Evolutionary conservation across 345 rosid genomes (phyloP).

Genomic region (Theobroma cacao): DNA sequence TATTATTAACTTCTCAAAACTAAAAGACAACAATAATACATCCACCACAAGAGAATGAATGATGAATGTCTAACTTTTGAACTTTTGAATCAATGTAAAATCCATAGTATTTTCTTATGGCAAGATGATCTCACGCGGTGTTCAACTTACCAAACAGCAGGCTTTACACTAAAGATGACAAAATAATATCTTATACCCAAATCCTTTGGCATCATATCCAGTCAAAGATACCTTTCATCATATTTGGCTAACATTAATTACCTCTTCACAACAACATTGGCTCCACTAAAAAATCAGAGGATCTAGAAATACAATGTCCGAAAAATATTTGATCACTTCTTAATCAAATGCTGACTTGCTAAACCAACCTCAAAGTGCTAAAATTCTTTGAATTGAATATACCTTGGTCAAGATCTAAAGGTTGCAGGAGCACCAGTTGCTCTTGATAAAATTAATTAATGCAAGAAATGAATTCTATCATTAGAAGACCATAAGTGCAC

Average conservation of each 20-base stretch:
- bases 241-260: background rate
- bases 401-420: background rate
- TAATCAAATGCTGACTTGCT: background rate
- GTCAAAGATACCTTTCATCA: background rate
- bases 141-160: background rate
- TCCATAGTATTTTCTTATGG: background rate
- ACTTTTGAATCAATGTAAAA: background rate
- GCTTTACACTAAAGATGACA: background rate
- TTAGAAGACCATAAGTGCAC: background rate
- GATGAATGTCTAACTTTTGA: background rate
- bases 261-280: background rate
- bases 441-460: slow-evolving; percentile 1
- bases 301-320: background rate
- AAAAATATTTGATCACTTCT: background rate
- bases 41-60: background rate
- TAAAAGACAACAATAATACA: background rate
- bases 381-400: background rate
- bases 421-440: background rate
- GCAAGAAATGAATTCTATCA: background rate
- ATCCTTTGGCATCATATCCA: background rate
- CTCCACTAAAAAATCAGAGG: background rate
- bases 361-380: background rate
- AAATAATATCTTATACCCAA: background rate
- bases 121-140: background rate
- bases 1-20: background rate